Conservation (phyloP, 116 monocot species). For the Cymodocea nodosa region DNA sequence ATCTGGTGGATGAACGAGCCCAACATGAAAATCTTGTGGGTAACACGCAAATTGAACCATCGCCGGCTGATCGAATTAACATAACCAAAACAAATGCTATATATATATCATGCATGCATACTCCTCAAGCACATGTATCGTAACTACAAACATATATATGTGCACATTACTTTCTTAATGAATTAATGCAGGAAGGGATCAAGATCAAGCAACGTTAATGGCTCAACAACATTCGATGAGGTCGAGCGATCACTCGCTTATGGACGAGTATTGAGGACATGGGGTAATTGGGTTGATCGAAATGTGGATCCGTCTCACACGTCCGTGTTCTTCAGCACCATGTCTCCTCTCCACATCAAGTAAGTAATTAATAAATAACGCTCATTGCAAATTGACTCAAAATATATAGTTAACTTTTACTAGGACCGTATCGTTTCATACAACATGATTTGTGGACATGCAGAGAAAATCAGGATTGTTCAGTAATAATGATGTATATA, state of each 20-base stretch:
- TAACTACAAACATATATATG: not conserved
- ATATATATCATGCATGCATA: not conserved
- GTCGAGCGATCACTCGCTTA: conserved; percentile 5
- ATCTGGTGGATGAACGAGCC: conserved; percentile 96
- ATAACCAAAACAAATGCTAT: no score
- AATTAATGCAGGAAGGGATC: conserved; percentile 89
- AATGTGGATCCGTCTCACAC: conserved; percentile 53
- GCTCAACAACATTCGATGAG: conserved; percentile 62
- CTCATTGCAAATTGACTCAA: not conserved
- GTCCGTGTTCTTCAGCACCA: conserved; percentile 73
- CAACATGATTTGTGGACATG: no score
- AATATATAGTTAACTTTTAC: no score
- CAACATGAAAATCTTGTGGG: conserved; percentile 34
- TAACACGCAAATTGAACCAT: not conserved
- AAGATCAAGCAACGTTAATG: conserved; percentile 57
- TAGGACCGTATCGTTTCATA: no score
- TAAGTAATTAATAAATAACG: conserved; percentile 6
- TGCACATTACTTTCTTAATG: no score
- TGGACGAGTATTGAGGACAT: conserved; percentile 51
- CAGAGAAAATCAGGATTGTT: no score
- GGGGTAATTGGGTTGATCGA: conserved; percentile 77
- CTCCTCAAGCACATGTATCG: no score
- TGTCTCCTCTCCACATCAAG: conserved; percentile 86
- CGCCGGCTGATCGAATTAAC: no score
- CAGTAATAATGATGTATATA: no score